Evolutionary conservation across 2,329 filamentous ascomycete genomes (phyloP), one percentile per base, ranked within the genome.

Genomic region (Gremmenia infestans): DNA sequence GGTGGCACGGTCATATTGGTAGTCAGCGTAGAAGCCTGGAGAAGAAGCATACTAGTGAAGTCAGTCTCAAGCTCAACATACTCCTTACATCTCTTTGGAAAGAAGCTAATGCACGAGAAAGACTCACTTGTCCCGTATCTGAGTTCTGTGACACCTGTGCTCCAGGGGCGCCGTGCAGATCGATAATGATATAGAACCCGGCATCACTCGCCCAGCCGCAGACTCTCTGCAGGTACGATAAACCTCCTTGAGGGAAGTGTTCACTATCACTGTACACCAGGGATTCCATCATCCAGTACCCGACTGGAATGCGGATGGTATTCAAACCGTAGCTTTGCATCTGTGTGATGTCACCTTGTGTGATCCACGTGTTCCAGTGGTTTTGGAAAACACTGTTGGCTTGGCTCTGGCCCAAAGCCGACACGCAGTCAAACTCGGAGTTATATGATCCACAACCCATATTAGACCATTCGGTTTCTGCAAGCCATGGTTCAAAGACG

Each of bases 1-100:
- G 55, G 77, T 66, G 22, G 53, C 79, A 11, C 82, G 80, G 23
- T 75, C 74, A 67, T 81, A 86, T 67, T 85, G 75, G 64, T 78
- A 78, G 56, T 76, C 73, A 32, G 73, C 70, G 67, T 82, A 86
- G 71, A 85, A 85, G 2, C 79, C 79, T 1, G 80, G 61, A 36
- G 36, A 23, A 36, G 55, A 48, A 19, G 55, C 55, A 36, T 28
- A 50, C 55, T 57, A 46, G 32, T 23, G 22, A 23, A 49, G 35
- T 9, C 43, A 15, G 23, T n/a, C 48, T 42, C 17, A 36, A 25
- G 39, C 11, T 23, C 6, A 35, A 17, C 15, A 32, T 19, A 50
- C 12, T 4, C 28, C 28, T 1, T 32, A 32, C 28, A 32, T 1
- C 28, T 32, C 35, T 17, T 17, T 35, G 25, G 5, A 43, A n/a